Conservation (phyloP, 2,329 filamentous ascomycete genomes). For the Epichloe sibirici region DNA sequence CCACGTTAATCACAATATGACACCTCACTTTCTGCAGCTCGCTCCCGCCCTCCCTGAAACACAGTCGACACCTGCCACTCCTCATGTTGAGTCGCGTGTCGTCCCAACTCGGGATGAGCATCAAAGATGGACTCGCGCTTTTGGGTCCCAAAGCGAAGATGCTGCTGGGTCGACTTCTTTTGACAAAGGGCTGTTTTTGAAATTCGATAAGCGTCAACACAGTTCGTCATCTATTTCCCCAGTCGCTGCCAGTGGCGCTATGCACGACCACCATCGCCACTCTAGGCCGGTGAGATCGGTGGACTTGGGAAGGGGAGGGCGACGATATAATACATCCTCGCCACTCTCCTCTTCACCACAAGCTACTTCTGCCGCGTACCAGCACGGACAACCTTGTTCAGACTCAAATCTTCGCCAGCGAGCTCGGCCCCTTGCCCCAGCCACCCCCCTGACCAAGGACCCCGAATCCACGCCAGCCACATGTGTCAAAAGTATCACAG, state of each 20-base stretch:
- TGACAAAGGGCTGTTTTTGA: conserved; percentile 48
- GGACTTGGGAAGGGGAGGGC: conserved; percentile 22
- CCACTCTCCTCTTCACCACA: conserved; percentile 26
- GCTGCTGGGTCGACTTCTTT: conserved; percentile 47
- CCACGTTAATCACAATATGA: conserved; percentile 31
- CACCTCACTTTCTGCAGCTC: conserved; percentile 32
- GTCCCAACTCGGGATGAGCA: conserved; percentile 29
- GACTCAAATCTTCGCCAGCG: conserved; percentile 30
- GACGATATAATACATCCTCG: conserved; percentile 21
- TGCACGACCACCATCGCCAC: conserved; percentile 31
- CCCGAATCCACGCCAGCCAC: neutral
- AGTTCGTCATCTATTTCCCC: conserved; percentile 40
- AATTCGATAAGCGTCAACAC: conserved; percentile 52
- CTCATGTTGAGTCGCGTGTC: conserved; percentile 20
- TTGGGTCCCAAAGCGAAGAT: conserved; percentile 29
- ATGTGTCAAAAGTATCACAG: neutral
- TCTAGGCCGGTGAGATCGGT: conserved; percentile 35
- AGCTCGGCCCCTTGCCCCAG: neutral
- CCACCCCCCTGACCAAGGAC: neutral
- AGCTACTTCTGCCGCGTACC: conserved; percentile 23
- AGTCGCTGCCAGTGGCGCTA: conserved; percentile 48
- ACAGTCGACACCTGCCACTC: conserved; percentile 23
- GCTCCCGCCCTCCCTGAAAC: conserved; percentile 13
- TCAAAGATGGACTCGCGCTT: conserved; percentile 28
- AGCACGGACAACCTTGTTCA: conserved; percentile 31